phyloP scores from a whole-genome alignment of 2,329 filamentous ascomycete genomes.

The Kalaharituber pfeilii region DNA sequence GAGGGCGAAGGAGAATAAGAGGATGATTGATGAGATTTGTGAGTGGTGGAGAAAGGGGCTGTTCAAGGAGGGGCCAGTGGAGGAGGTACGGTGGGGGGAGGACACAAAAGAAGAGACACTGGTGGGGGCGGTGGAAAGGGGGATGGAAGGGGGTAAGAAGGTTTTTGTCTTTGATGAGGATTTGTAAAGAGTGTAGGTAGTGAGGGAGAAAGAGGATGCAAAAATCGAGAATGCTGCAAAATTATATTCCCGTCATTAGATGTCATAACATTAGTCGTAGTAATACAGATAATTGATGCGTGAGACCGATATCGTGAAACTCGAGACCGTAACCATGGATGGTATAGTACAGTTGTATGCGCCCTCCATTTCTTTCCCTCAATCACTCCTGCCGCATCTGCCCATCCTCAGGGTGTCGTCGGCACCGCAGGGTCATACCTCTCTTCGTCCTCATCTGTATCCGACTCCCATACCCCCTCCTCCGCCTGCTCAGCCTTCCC shows the following conservation, averaged over 20 bases:
- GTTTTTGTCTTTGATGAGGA: not conserved
- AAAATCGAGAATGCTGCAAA: not conserved
- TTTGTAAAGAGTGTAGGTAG: not conserved
- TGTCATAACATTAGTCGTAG: not conserved
- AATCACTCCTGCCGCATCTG: not conserved
- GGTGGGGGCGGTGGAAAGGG: not conserved
- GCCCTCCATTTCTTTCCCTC: not conserved
- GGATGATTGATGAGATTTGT: constrained; percentile 57
- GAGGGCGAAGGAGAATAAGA: not conserved
- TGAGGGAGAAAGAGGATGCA: not conserved
- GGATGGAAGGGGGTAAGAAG: not conserved
- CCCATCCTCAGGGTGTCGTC: constrained; percentile 28
- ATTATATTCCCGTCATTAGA: not conserved
- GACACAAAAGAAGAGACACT: constrained; percentile 25
- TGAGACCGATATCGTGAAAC: not conserved
- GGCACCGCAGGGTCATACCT: constrained; percentile 26
- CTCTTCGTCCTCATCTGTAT: not conserved
- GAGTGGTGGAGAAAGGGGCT: not conserved
- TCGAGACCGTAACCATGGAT: not conserved
- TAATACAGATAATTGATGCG: not conserved
- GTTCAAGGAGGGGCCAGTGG: not conserved
- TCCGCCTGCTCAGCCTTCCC: constrained; percentile 17
- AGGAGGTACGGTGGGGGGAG: not conserved
- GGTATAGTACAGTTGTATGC: not conserved
- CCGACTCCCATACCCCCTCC: not conserved